Evolutionary conservation across 2,329 filamentous ascomycete species (phyloP), one percentile per base, ranked within the genome.

Genomic region (Juglanconis sp.): DNA sequence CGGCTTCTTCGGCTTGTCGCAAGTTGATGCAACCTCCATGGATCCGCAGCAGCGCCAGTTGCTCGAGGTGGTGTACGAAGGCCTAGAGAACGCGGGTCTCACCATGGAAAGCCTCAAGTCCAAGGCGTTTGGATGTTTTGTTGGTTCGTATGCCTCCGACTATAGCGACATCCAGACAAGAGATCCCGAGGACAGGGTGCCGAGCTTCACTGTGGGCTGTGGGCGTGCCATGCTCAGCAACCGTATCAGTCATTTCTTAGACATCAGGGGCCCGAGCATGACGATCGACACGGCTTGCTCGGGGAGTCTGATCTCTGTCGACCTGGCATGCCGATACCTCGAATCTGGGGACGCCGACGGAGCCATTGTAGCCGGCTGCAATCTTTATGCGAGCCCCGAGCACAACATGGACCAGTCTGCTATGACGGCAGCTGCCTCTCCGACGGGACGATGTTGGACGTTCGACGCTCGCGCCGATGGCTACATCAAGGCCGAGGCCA

Each of bases 281-380:
- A 79, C 79, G 1, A 70, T 82, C 3, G 79, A 83, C 56, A 82
- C 81, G 0, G 81, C 77, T 1, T 84, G 81, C 63, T 81, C 79
- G 0, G 75, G 74, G 10, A 76, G 74, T 53, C 66, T 82, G 1
- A 71, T 78, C 0, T 77, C 77, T 0, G 66, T 83, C 0, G 77
- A 83, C 61, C 69, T 76, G 46, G 80, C 75, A 0, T 69, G 76
- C 6, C 68, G 76, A 36, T 73, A 70, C 53, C 65, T 82, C 4
- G 73, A 75, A 1, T 67, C 71, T 1, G 74, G 74, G 1, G 74
- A 78, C 36, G 73, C 68, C 52, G 62, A 64, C 11, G 71, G 74
- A 63, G 76, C 78, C 0, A 74, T 76, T 51, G 76, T 78, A 13
- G 71, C 74, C 0, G 76, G 76, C 6, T 72, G 71, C 31, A 79